Evolutionary conservation across 1,139 yeast species (phyloP), one percentile per base, ranked within the genome.

Genomic region (Nadsonia commutata): DNA sequence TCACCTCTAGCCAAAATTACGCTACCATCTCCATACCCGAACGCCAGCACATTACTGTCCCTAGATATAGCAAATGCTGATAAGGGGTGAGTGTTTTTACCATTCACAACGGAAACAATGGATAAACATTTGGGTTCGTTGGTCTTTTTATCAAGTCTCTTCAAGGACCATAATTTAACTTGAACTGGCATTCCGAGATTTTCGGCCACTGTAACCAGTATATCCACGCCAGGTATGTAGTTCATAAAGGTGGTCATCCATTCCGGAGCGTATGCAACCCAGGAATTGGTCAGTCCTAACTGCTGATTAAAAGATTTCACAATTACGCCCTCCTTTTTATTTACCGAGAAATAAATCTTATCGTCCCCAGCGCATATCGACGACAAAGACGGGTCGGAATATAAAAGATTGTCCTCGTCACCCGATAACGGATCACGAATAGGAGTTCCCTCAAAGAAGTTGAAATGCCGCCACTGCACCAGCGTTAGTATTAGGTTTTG

Each of bases 21-120:
- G 21, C 78, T 71, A 6, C 99, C 99, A 58, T 86, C 83, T 18
- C 94, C 80, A 56, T 78, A 86, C 0, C 98, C 97, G 33, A 86
- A 64, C 0, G 83, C 94, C 3, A 85, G 59, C 43, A 85, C 74
- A 1, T 83, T 68, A 46, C 78, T 68, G 50, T 79, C 82, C 2
- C 58, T 53, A 31, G 76, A 72, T 45, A 74, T 65, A 20, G 71
- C 69, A 48, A 82, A 71, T 36, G 83, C 75, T 9, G 94, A 77
- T 40, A 84, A 64, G 0, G 95, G 95, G 51, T 66, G 80, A 5
- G 81, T 72, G 54, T 84, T 83, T 43, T 70, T 71, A 5, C 78
- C 81, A 52, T 72, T 74, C 38, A 59, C 68, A 47, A 64, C 65
- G 53, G 53, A 64, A 20, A 63, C 68, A 43, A 60, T 62, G 0